Base-by-base conservation (phyloP, 2,329 filamentous ascomycete genomes). In the Phoma sp. region DNA sequence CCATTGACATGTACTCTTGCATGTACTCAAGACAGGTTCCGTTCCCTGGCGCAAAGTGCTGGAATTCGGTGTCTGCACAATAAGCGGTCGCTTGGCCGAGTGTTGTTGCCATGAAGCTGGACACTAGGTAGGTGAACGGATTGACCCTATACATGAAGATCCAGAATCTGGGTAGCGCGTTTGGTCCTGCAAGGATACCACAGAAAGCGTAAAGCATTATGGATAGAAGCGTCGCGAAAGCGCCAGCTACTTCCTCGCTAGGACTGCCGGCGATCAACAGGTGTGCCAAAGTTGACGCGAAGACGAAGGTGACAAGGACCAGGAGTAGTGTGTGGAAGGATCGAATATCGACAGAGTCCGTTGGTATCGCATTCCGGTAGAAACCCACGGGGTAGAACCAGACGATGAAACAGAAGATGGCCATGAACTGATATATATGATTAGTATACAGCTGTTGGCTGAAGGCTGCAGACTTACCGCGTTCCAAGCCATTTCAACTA, bases 61-160 rank as follows among this genome's bases (percentile, higher is more conserved):
- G 69, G 15, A 72, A 77, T 39, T 87, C 79, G 1, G 55, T 68
- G 61, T 61, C 39, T 1, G 74, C 65, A 53, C 82, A 87, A 37
- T 70, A 76, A 33, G 86, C 83, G 2, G 75, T 62, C 1, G 77
- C 78, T 0, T 68, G 68, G 0, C 77, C 75, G 0, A 87, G 69
- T 47, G 75, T 70, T 0, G 75, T 69, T 1, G 70, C 59, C 23
- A 77, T 87, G 57, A 90, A 85, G 0, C 86, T 86, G 0, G 83
- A 85, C 7, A 86, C 78, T 9, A 84, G 80, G 72, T 90, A 91
- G 0, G 86, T 89, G 57, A 90, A 86, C 0, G 87, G 87, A 0
- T 83, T 86, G 15, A 86, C 78, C 17, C 84, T 81, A 71, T 91
- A 89, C 88, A 92, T 91, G 76, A 90, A 92, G 61, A 86, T 87